A percentile compares a stretch with the other conserved stretches of the same genome.
phyloP scores from a whole-genome alignment of 495 filamentous ascomycete species.

The Talaromyces thailandensis region DNA sequence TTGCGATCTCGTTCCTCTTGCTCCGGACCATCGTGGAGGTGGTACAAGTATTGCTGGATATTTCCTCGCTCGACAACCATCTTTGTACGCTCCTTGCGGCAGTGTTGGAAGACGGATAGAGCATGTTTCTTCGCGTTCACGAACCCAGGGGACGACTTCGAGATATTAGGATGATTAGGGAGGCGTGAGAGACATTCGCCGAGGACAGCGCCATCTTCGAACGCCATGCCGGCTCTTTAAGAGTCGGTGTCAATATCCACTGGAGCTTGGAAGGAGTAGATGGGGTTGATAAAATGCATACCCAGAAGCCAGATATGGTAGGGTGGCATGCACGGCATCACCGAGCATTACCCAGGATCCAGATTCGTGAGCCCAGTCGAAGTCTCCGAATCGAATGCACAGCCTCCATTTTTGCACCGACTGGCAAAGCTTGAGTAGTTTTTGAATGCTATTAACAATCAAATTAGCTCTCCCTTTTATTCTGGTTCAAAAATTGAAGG shows the following conservation, averaged over 20 bases:
- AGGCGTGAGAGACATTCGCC: constrained; percentile 36
- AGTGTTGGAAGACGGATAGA: constrained; percentile 34
- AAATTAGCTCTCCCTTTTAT: background rate
- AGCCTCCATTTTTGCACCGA: constrained; percentile 59
- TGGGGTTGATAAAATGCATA: constrained; percentile 11
- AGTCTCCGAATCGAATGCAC: constrained; percentile 43
- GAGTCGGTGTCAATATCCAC: no score
- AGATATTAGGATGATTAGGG: constrained; percentile 14
- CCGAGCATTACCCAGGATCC: constrained; percentile 49
- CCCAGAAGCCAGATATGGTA: constrained; percentile 49
- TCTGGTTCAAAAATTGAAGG: constrained; percentile 15
- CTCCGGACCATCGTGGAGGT: constrained; percentile 40
- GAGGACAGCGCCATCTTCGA: constrained; percentile 43
- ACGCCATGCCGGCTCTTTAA: constrained; percentile 37
- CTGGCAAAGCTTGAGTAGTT: constrained; percentile 28
- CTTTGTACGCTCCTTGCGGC: constrained; percentile 33
- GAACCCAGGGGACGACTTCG: constrained; percentile 19
- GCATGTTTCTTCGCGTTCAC: constrained; percentile 25
- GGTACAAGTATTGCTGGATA: constrained; percentile 39
- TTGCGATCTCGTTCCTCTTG: constrained; percentile 37
- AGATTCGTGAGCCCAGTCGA: constrained; percentile 47
- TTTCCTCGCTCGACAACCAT: constrained; percentile 39
- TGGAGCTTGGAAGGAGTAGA: no score
- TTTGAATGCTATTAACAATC: constrained; percentile 17
- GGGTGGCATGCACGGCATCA: constrained; percentile 55